A percentile compares a stretch with the other conserved stretches of the same genome.
phyloP scores from a whole-genome alignment of 306 rosid species.

The Cicer cuneatum region DNA sequence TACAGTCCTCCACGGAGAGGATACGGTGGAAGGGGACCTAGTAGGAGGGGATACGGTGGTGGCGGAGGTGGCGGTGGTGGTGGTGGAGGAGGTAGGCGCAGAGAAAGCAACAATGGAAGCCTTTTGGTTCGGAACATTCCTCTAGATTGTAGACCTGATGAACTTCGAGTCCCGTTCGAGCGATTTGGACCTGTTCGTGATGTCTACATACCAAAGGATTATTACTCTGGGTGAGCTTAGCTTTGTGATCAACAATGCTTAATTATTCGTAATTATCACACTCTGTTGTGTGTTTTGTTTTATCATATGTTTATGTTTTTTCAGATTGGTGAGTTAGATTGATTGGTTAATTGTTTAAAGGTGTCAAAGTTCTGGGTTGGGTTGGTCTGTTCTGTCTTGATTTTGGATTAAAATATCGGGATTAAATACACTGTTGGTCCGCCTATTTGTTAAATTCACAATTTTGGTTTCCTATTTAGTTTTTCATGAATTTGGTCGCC shows the following conservation, averaged over 20 bases:
- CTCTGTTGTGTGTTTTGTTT: background rate
- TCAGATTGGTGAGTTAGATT: constrained; percentile 36
- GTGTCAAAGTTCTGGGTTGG: constrained; percentile 45
- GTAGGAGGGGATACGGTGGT: constrained; percentile 58
- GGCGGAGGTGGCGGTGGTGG: constrained; percentile 58
- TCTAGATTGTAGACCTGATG: constrained; percentile 72
- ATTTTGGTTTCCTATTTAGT: background rate
- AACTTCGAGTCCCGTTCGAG: constrained; percentile 84
- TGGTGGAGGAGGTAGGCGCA: constrained; percentile 64
- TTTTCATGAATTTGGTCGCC: background rate
- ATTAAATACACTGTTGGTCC: background rate
- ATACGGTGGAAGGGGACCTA: constrained; percentile 75
- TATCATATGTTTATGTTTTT: background rate
- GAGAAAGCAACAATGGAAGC: constrained; percentile 76
- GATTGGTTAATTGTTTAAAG: constrained; percentile 37
- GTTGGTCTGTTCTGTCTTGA: constrained; percentile 33
- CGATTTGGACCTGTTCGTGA: constrained; percentile 94
- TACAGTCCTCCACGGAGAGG: constrained; percentile 94
- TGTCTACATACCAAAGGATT: constrained; percentile 95
- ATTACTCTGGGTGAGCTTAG: constrained; percentile 82
- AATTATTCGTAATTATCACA: background rate
- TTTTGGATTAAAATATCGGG: background rate
- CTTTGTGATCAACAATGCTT: background rate
- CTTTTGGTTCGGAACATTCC: constrained; percentile 98
- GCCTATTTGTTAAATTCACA: background rate